phyloP scores from a whole-genome alignment of 192 early-diverging fungal genomes.

The Umbelopsis vinacea region DNA sequence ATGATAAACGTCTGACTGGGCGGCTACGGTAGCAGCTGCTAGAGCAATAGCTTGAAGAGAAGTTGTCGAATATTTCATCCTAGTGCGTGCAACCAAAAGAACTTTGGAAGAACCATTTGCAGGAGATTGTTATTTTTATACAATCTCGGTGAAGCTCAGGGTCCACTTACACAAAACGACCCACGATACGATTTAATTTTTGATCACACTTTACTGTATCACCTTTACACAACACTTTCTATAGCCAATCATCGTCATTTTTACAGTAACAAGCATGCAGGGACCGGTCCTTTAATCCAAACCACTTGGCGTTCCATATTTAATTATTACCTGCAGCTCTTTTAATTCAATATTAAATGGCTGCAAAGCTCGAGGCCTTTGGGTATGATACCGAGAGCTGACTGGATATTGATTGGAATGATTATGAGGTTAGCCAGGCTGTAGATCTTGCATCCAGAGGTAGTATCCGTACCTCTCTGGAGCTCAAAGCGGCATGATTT shows the following conservation, averaged over 20 bases:
- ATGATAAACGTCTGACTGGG: not conserved
- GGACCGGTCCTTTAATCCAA: not conserved
- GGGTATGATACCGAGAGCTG: too few species aligned
- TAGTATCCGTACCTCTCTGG: too few species aligned
- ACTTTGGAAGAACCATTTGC: not conserved
- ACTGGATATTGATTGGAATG: too few species aligned
- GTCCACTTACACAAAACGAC: conserved; percentile 8
- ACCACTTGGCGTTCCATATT: not conserved
- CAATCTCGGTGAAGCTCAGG: not conserved
- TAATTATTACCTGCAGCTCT: too few species aligned
- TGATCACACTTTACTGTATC: conserved; percentile 69
- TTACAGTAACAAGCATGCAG: not conserved
- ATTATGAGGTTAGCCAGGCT: too few species aligned
- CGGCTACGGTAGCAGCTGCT: not conserved
- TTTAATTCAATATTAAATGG: too few species aligned
- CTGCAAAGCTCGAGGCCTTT: too few species aligned
- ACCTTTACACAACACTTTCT: conserved; percentile 25
- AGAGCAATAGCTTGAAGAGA: conserved; percentile 1
- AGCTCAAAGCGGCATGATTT: too few species aligned
- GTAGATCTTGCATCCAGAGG: too few species aligned
- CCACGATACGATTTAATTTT: conserved; percentile 59
- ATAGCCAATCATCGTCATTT: conserved; percentile 5
- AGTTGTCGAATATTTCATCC: not conserved
- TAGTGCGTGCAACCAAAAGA: not conserved
- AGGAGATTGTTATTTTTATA: not conserved